A percentile compares a stretch with the other conserved stretches of the same genome.
These are phyloP conservation scores for Aegilops longissima DNA, from an alignment of 176 grass and related monocot species.

Conservation along the genomic window DNA sequence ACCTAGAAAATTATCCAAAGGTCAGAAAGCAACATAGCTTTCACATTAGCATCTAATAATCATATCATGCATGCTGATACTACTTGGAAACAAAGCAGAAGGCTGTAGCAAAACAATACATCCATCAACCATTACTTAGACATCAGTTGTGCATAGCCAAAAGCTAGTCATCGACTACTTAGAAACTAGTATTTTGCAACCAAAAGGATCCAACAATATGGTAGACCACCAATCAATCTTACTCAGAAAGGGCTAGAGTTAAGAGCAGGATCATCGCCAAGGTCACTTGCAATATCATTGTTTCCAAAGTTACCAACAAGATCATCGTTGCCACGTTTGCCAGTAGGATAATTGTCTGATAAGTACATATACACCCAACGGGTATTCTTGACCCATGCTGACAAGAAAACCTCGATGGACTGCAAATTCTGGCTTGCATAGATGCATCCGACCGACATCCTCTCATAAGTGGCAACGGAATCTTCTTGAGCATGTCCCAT, in stretches of 20 bases:
- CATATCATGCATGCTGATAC: no score
- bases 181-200: no score
- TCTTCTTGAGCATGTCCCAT: conserved; percentile 4
- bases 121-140: no score
- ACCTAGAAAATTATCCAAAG: not conserved
- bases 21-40: not conserved
- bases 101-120: no score
- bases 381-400: not conserved
- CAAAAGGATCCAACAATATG: no score
- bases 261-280: not conserved
- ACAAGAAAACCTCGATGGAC: not conserved
- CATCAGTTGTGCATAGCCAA: no score
- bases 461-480: not conserved
- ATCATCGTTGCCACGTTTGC: no score
- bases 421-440: not conserved
- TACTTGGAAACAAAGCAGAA: no score
- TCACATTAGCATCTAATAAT: not conserved
- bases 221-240: not conserved
- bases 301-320: no score
- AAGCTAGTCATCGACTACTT: no score
- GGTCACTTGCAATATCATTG: no score
- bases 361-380: not conserved
- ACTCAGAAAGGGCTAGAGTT: not conserved
- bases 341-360: not conserved
- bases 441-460: not conserved